Evolutionary conservation across 2,329 filamentous ascomycete genomes (phyloP).

Genomic region (Colletotrichum sp.): DNA sequence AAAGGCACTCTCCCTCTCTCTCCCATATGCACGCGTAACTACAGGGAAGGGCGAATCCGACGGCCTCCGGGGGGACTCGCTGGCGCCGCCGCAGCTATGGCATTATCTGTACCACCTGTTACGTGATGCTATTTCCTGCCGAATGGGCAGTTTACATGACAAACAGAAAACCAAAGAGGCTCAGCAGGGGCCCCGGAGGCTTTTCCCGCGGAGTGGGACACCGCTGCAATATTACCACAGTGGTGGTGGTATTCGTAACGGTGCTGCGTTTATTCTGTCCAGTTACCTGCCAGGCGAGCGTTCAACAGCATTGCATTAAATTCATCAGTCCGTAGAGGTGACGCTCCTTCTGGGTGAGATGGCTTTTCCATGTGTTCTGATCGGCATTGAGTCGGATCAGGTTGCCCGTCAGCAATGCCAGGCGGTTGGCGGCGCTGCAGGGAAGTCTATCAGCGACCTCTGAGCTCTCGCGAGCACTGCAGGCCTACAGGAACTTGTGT

Average conservation of each 20-base stretch:
- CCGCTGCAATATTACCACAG: not conserved
- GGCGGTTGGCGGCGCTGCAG: not conserved
- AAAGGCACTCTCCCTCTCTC: not conserved
- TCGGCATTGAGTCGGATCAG: not conserved
- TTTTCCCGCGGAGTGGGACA: not conserved
- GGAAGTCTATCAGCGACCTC: not conserved
- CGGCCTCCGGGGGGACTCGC: not conserved
- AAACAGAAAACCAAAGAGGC: constrained; percentile 16
- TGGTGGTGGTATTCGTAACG: not conserved
- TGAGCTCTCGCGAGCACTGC: not conserved
- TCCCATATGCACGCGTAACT: not conserved
- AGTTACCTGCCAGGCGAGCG: not conserved
- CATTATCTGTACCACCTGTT: constrained; percentile 17
- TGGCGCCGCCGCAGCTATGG: not conserved
- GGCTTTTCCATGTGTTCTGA: not conserved
- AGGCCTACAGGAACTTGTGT: not conserved
- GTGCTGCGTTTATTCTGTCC: not conserved
- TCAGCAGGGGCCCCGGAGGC: not conserved
- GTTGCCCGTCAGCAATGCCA: not conserved
- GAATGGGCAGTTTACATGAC: constrained; percentile 22
- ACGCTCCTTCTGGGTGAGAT: not conserved
- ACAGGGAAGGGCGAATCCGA: not conserved
- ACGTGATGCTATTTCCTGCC: constrained; percentile 12
- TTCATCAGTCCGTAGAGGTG: not conserved
- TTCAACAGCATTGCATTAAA: not conserved